A percentile compares a stretch with the other conserved stretches of the same genome.
Evolutionary conservation across 768 basidiomycete genomes (phyloP).

Genomic region (Termitomyces sp.): DNA sequence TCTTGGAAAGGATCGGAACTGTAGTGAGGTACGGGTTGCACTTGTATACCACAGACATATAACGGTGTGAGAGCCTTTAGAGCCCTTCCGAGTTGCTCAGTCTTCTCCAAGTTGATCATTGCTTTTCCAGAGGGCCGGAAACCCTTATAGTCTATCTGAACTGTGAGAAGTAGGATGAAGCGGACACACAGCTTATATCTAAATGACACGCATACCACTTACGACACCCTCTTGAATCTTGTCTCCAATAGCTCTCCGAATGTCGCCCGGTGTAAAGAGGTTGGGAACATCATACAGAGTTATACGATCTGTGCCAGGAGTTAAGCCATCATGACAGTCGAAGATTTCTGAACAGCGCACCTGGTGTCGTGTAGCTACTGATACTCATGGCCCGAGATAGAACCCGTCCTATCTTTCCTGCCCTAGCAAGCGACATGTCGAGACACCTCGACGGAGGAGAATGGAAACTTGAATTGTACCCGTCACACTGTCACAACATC

Average conservation of each 20-base stretch:
- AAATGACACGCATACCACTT: constrained; percentile 33
- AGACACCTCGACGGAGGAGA: not conserved
- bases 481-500: constrained; percentile 17
- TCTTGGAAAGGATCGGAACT: constrained; percentile 11
- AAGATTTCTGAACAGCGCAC: not conserved
- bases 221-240: constrained; percentile 3
- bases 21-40: constrained; percentile 32
- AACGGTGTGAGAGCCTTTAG: constrained; percentile 39
- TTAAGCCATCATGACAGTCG: not conserved
- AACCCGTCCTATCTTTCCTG: constrained; percentile 2
- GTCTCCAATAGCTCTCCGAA: constrained; percentile 9
- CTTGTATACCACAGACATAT: constrained; percentile 42
- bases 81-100: constrained; percentile 40
- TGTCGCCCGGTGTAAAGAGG: constrained; percentile 12
- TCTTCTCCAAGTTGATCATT: constrained; percentile 48
- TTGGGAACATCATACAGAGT: constrained; percentile 8
- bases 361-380: not conserved
- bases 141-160: constrained; percentile 55
- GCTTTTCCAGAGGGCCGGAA: constrained; percentile 62
- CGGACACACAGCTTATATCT: not conserved
- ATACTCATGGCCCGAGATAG: not conserved
- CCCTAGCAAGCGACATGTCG: constrained; percentile 10
- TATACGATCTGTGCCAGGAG: constrained; percentile 7
- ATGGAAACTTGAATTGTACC: not conserved
- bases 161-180: constrained; percentile 28